A percentile compares a stretch with the other conserved stretches of the same genome.
These are phyloP conservation scores for Thermochaetoides thermophila DNA, from an alignment of 495 filamentous ascomycete genomes.

Conservation along the genomic window DNA sequence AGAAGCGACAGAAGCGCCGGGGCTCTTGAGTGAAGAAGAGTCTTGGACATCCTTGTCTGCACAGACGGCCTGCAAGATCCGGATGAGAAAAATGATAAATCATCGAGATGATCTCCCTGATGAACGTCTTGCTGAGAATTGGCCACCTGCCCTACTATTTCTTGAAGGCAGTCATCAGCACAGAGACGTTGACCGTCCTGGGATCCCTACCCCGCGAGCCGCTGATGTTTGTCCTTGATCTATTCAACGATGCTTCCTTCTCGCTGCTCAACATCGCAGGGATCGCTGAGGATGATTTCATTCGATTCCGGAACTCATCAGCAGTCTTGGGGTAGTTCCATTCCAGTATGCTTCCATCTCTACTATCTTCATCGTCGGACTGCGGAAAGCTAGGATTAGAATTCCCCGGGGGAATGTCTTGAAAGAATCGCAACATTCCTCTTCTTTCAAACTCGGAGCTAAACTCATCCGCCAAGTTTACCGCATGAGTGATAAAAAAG, in stretches of 20 bases:
- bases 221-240: conserved; percentile 10
- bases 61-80: conserved; percentile 5
- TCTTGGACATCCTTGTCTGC: conserved; percentile 21
- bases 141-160: conserved; percentile 43
- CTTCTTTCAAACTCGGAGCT: conserved; percentile 2
- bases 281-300: conserved; percentile 1
- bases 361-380: too few species aligned
- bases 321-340: too few species aligned
- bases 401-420: too few species aligned
- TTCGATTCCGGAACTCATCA: conserved; percentile 10
- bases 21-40: too few species aligned
- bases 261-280: not conserved
- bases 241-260: conserved; percentile 5
- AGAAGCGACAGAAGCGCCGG: too few species aligned
- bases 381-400: too few species aligned
- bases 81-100: conserved; percentile 36
- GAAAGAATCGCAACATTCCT: not conserved
- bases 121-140: conserved; percentile 28
- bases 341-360: not conserved
- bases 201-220: conserved; percentile 18
- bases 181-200: conserved; percentile 10
- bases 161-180: conserved; percentile 34
- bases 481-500: conserved; percentile 30
- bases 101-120: conserved; percentile 28
- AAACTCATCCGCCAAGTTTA: conserved; percentile 16